Evolutionary conservation across 495 filamentous ascomycete species (phyloP).

Genomic region (Cetradonia linearis): DNA sequence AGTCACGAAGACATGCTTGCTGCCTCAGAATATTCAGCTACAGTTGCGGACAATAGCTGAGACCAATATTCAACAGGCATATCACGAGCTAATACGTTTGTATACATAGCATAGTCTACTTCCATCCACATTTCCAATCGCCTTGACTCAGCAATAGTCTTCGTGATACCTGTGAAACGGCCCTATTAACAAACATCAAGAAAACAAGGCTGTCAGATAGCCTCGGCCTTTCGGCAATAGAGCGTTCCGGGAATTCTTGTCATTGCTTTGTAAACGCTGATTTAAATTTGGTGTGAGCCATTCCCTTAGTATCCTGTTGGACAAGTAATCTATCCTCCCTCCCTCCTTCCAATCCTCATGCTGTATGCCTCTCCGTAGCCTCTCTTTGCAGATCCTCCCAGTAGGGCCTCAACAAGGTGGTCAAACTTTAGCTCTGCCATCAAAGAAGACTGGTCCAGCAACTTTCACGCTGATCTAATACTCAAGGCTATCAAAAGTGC

Average conservation of each 20-base stretch:
- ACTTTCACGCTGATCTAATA: not conserved
- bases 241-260: not conserved
- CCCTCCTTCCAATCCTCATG: not conserved
- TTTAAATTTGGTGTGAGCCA: not conserved
- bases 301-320: not conserved
- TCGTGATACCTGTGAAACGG: too few relatives aligned
- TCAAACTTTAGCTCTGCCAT: not conserved
- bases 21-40: not conserved
- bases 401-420: not conserved
- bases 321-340: not conserved
- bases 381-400: not conserved
- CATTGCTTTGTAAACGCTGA: constrained; percentile 8
- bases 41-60: not conserved
- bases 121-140: not conserved
- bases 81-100: not conserved
- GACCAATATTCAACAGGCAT: not conserved
- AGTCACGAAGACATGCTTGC: not conserved
- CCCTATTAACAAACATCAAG: too few relatives aligned
- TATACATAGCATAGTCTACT: not conserved
- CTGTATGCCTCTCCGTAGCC: not conserved
- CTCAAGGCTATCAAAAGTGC: not conserved
- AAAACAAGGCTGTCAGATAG: not conserved
- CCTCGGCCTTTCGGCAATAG: constrained; percentile 1
- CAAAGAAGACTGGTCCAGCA: not conserved
- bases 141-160: too few relatives aligned